Evolutionary conservation across 106 monocot species (phyloP).

Genomic region (Dendrobium huoshanense): DNA sequence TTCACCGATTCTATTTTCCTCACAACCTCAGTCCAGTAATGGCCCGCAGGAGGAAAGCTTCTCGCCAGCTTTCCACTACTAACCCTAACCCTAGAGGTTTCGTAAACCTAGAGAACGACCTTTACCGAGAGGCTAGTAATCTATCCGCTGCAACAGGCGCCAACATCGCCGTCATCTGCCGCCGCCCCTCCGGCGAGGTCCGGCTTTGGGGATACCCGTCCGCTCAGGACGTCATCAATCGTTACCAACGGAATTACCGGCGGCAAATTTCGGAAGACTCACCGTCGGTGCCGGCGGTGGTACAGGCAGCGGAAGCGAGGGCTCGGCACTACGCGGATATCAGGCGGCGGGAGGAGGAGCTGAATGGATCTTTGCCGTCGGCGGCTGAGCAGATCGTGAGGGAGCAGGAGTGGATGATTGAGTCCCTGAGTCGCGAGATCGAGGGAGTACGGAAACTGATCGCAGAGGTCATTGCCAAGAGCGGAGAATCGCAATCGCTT

Average conservation of each 20-base stretch:
- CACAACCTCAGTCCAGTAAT: not conserved
- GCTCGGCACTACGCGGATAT: not conserved
- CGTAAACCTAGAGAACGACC: not conserved
- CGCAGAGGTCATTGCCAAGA: not conserved
- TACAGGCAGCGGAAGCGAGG: not conserved
- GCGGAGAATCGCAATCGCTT: not conserved
- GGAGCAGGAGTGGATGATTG: not conserved
- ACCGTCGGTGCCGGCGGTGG: not conserved
- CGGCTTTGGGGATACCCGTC: not conserved
- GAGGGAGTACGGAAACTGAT: not conserved
- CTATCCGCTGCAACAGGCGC: conserved; percentile 4
- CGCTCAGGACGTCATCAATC: not conserved
- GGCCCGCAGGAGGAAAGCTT: not conserved
- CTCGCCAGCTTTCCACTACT: not conserved
- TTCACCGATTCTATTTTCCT: not conserved
- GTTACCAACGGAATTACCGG: not conserved
- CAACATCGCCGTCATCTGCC: not conserved
- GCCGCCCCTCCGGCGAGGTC: not conserved
- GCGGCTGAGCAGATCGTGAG: not conserved
- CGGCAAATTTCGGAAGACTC: not conserved
- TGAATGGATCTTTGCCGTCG: not conserved
- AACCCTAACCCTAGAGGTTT: not conserved
- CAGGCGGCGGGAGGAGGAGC: not conserved
- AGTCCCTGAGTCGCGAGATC: not conserved
- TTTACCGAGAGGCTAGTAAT: not conserved